Evolutionary conservation across 78 protist species (phyloP), one percentile per base, ranked within the genome.

Genomic region (Cyanophora paradoxa): DNA sequence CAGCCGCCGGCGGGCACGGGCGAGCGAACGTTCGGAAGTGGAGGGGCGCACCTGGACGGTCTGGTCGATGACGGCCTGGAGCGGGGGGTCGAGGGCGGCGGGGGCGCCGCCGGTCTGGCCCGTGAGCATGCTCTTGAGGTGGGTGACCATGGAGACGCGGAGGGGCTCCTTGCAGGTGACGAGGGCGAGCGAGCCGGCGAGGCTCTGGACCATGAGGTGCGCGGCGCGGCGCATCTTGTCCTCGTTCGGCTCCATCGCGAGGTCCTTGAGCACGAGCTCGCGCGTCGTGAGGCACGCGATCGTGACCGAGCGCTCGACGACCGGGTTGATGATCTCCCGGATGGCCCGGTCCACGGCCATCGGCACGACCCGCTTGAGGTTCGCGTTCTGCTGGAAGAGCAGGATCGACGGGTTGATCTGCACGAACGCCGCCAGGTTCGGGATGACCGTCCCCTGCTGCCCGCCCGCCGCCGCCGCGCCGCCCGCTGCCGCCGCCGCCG

Each of bases 111-210:
- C 31, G 33, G 0, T n/a, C 61, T 75, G 39, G 46, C 24, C 26
- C 66, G 56, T 76, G 13, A 90, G 34, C 62, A 74, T 24, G n/a
- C 62, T 20, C 7, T 82, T n/a, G 19, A 93, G 58, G 80, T 90
- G 78, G 17, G 46, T 70, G 26, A 22, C 10, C 31, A 92, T 57
- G 33, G 79, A 34, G 30, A 48, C 72, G 24, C 96, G 81, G 24
- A 97, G 82, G 26, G 93, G 94, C 57, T 97, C 99, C 63, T 82
- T 79, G 88, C 95, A 84, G 10, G 98, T 88, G 10, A 90, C 99
- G 39, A 89, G 67, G 26, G 97, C 94, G 24, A 94, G 83, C 42
- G 77, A 57, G 37, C 91, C 86, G n/a, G 99, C 92, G 17, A 97
- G 83, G 36, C 44, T 54, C 74, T 73, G 86, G 4, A 67, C 97